Base-by-base conservation (phyloP, 73 alveolate genomes). In the Uronychia setigera region DNA sequence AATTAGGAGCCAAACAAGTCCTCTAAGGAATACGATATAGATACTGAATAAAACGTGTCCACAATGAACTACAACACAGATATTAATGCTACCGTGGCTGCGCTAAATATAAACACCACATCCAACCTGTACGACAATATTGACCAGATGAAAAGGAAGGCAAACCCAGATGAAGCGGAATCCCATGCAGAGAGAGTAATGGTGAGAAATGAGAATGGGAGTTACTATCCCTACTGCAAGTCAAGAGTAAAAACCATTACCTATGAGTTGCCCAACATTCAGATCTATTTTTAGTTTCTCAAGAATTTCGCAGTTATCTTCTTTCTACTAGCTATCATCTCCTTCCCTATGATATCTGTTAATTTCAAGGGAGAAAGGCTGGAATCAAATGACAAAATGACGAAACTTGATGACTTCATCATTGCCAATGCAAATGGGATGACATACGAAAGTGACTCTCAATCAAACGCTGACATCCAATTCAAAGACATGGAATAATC, bases 1-100 rank as follows among this genome's bases (percentile, higher is more conserved):
- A n/a, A n/a, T n/a, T n/a, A n/a, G n/a, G n/a, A n/a, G n/a, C 60
- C 26, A 58, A 58, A 77, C 14, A 60, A 60, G 83, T 58, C 32
- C 32, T 77, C 32, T 19, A 60, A 60, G 29, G 32, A 60, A 1
- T 13, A 5, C 14, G 5, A 46, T 46, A 19, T 46, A 19, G 67
- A 46, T 19, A 46, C 67, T 19, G 67, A 46, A 46, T 11, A 46
- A 5, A 46, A 46, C 67, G n/a, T n/a, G n/a, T 19, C 5, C 67
- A 46, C 67, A 46, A 46, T 46, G n/a, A 46, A 11, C n/a, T 46
- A 5, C 5, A 46, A 46, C 19, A 46, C 19, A 19, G 67, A 46
- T 11, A 46, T 46, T 5, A 46, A 46, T 46, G 67, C 67, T 46
- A 11, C 67, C 19, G 67, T 46, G 19, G 67, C 67, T 11, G n/a